Percentiles rank a stretch among this genome's conserved stretches.
These are phyloP conservation scores for Tetrapisispora iriomotensis DNA, from an alignment of 805 yeast species.

Conservation along the genomic window DNA sequence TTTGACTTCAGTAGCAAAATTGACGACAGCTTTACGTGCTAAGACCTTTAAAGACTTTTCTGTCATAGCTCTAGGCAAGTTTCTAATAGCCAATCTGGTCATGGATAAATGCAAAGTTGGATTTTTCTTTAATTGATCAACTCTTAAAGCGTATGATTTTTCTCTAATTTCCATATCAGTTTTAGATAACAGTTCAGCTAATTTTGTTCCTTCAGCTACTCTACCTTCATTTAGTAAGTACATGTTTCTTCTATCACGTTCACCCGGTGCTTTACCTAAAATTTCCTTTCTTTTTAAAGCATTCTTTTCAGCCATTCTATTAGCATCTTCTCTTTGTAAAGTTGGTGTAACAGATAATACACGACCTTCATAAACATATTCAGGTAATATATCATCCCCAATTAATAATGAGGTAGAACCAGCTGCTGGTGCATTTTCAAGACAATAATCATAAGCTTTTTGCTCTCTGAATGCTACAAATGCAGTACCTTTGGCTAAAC, in stretches of 20 bases:
- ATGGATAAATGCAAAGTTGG: slow-evolving; percentile 87
- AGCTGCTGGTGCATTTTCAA: slow-evolving; percentile 68
- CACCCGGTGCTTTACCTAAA: slow-evolving; percentile 71
- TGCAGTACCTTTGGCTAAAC: slow-evolving; percentile 87
- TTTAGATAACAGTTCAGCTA: slow-evolving; percentile 57
- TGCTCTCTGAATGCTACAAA: slow-evolving; percentile 74
- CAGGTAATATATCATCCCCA: slow-evolving; percentile 85
- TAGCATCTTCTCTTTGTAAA: slow-evolving; percentile 79
- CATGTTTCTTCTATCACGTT: slow-evolving; percentile 74
- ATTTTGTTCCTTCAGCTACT: slow-evolving; percentile 66
- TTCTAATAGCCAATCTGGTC: slow-evolving; percentile 90
- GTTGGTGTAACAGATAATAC: slow-evolving; percentile 76
- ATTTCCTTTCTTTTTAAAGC: slow-evolving; percentile 62
- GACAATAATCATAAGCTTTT: slow-evolving; percentile 56
- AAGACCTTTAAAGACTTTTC: slow-evolving; percentile 81
- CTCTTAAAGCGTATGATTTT: slow-evolving; percentile 74
- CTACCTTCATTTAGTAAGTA: slow-evolving; percentile 91
- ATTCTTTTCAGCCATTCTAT: slow-evolving; percentile 59
- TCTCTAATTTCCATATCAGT: slow-evolving; percentile 83
- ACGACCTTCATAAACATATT: slow-evolving; percentile 87
- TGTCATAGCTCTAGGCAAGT: slow-evolving; percentile 85
- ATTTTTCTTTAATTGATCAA: slow-evolving; percentile 81
- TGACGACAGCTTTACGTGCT: slow-evolving; percentile 89
- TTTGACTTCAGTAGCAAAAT: slow-evolving; percentile 84
- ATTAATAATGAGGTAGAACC: slow-evolving; percentile 58